Conservation (phyloP, 352 stramenopile species). For the Peronospora destructor region DNA sequence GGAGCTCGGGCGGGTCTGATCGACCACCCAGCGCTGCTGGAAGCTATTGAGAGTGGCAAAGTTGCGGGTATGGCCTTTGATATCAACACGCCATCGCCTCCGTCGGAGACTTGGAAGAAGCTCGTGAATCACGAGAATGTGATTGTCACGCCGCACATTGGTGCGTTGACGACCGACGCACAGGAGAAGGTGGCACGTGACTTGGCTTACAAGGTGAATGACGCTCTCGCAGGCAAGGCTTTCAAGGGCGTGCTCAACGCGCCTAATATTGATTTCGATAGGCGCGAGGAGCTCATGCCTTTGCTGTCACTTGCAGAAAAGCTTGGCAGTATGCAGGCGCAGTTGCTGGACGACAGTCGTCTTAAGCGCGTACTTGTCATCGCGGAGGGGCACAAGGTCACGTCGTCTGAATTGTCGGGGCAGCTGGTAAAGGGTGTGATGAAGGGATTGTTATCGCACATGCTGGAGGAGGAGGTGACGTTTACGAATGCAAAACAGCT, state of each 20-base stretch:
- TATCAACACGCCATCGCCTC: constrained; percentile 46
- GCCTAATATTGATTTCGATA: constrained; percentile 87
- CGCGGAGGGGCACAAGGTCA: constrained; percentile 73
- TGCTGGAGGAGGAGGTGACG: constrained; percentile 89
- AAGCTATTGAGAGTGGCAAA: constrained; percentile 76
- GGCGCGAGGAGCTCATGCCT: constrained; percentile 67
- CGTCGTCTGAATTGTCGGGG: constrained; percentile 69
- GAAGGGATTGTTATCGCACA: constrained; percentile 87
- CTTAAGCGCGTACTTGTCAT: constrained; percentile 68
- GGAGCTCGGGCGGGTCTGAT: constrained; percentile 91
- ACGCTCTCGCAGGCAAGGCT: constrained; percentile 87
- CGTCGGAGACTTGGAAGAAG: constrained; percentile 47
- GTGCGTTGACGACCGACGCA: constrained; percentile 90
- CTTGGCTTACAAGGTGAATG: constrained; percentile 87
- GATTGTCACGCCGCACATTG: constrained; percentile 92
- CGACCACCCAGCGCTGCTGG: constrained; percentile 86
- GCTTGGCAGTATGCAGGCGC: constrained; percentile 83
- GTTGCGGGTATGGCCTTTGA: constrained; percentile 73
- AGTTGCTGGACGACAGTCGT: constrained; percentile 71
- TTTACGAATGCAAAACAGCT: constrained; percentile 84
- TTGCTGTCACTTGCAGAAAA: constrained; percentile 89
- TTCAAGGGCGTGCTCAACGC: constrained; percentile 94
- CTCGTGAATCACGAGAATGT: constrained; percentile 88
- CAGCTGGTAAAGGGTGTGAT: constrained; percentile 85
- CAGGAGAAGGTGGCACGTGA: constrained; percentile 90